These are phyloP conservation scores for Aspergillus puulaauensis DNA, from an alignment of 2,329 filamentous ascomycete genomes.

Conservation along the genomic window DNA sequence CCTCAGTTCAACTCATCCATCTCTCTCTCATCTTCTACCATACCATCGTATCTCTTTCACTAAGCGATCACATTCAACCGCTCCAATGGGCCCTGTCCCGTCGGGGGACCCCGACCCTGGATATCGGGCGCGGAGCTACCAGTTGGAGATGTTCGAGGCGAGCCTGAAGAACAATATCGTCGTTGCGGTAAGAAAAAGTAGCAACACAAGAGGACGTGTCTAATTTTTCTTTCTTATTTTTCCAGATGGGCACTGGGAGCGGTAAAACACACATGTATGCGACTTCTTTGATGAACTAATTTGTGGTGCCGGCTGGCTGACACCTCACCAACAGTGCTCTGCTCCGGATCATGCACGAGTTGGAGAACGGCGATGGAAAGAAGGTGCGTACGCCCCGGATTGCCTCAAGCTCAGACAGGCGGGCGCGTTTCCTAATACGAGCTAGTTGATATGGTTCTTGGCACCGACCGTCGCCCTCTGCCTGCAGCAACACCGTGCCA, in stretches of 20 bases:
- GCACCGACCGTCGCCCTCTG: conserved; percentile 69
- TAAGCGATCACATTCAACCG: not conserved
- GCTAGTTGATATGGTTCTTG: conserved; percentile 66
- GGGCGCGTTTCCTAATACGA: not conserved
- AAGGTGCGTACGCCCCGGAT: conserved; percentile 48
- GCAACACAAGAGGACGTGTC: not conserved
- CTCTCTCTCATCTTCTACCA: not conserved
- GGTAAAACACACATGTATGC: conserved; percentile 76
- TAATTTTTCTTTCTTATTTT: conserved; percentile 3
- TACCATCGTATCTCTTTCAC: not conserved
- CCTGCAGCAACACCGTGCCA: conserved; percentile 62
- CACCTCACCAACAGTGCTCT: conserved; percentile 54
- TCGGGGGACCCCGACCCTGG: conserved; percentile 7
- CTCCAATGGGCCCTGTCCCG: conserved; percentile 11
- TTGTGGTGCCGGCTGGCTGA: not conserved
- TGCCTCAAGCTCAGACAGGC: not conserved
- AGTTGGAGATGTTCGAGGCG: conserved; percentile 72
- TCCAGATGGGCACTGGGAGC: conserved; percentile 75
- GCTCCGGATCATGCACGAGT: conserved; percentile 64
- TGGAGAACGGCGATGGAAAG: conserved; percentile 53
- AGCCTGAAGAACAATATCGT: conserved; percentile 70
- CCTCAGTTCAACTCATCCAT: not conserved
- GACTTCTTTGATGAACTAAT: not conserved
- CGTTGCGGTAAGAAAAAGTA: conserved; percentile 55
- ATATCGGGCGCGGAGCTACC: conserved; percentile 58